Conservation (phyloP, 148 eudicot genomes). For the Fagopyrum tataricum region DNA sequence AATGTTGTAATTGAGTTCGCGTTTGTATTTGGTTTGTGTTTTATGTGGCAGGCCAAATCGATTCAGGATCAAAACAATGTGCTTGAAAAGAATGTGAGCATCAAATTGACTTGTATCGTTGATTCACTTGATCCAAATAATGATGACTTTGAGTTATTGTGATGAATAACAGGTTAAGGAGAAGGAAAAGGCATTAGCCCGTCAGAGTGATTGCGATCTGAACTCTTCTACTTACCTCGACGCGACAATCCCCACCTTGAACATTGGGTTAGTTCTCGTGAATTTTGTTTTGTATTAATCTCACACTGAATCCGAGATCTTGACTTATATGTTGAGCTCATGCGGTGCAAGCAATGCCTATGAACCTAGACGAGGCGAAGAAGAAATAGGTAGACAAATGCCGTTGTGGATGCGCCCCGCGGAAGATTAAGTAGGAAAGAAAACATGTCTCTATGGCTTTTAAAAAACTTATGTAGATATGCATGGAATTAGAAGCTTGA, state of each 20-base stretch:
- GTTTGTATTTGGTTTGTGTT: neutral
- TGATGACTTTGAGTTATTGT: neutral
- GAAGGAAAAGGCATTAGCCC: neutral
- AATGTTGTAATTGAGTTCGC: no score
- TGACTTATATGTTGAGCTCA: no score
- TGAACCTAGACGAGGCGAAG: neutral
- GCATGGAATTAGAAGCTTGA: neutral
- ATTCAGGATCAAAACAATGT: conserved; percentile 53
- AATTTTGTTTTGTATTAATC: no score
- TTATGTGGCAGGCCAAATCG: conserved; percentile 52
- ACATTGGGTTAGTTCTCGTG: neutral
- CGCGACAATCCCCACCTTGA: neutral
- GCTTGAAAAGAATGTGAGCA: conserved; percentile 53
- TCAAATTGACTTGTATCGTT: neutral
- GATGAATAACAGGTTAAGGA: neutral
- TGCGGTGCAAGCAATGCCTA: neutral
- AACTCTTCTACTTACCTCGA: neutral
- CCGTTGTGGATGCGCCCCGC: conserved; percentile 6
- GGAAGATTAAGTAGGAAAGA: neutral
- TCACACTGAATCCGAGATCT: neutral
- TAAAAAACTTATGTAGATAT: neutral
- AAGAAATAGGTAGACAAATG: neutral
- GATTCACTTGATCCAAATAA: neutral
- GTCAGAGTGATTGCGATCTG: neutral
- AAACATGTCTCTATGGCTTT: neutral